Evolutionary conservation across 306 rosid species (phyloP).

Genomic region (Cyclanthera cordifolia): DNA sequence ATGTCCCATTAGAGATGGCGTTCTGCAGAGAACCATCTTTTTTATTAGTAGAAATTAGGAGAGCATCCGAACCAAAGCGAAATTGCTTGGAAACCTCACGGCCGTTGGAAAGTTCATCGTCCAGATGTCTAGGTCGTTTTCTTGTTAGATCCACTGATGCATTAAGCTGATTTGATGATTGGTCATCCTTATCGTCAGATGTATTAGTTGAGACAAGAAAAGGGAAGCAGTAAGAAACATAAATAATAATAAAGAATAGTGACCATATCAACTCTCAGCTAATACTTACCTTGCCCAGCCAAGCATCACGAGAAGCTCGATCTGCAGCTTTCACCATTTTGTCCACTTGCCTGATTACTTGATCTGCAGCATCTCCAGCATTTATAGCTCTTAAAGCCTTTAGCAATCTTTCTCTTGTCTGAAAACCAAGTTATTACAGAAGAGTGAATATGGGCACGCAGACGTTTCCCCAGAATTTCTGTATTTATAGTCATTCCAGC

Average conservation of each 20-base stretch:
- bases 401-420: constrained; percentile 78
- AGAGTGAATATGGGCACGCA: constrained; percentile 10
- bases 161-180: constrained; percentile 43
- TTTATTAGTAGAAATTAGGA: constrained; percentile 34
- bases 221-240: constrained; percentile 10
- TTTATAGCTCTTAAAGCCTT: constrained; percentile 75
- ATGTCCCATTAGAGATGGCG: constrained; percentile 39
- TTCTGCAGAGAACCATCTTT: constrained; percentile 48
- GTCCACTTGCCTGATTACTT: constrained; percentile 85
- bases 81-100: constrained; percentile 55
- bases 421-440: constrained; percentile 27
- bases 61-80: constrained; percentile 46
- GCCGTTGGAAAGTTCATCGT: constrained; percentile 55
- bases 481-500: not conserved
- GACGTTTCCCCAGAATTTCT: not conserved
- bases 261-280: not conserved
- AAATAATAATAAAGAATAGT: constrained; percentile 10
- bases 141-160: constrained; percentile 48
- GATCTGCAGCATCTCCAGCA: constrained; percentile 97
- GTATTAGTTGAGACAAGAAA: constrained; percentile 9
- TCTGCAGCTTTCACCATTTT: constrained; percentile 70
- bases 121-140: constrained; percentile 52
- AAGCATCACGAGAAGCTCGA: constrained; percentile 63
- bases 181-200: constrained; percentile 52
- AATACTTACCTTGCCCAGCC: constrained; percentile 50